Evolutionary conservation across 352 stramenopile genomes (phyloP).

Genomic region (Phytophthora melonis): DNA sequence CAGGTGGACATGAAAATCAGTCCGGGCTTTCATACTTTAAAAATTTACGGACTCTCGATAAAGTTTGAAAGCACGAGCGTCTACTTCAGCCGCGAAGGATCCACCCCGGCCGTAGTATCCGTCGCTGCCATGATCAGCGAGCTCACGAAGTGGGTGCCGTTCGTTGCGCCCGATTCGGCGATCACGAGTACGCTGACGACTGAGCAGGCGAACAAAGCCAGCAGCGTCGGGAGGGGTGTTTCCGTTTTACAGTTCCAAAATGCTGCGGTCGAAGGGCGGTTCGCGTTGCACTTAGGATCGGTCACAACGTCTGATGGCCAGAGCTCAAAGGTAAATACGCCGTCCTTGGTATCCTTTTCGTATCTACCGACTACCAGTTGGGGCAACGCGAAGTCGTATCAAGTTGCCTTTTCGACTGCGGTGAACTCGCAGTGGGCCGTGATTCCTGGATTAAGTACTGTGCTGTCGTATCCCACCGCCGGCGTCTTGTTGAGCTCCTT

Average conservation of each 20-base stretch:
- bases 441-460: conserved; percentile 43
- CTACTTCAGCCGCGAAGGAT: conserved; percentile 55
- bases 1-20: conserved; percentile 54
- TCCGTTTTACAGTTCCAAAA: conserved; percentile 56
- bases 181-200: conserved; percentile 38
- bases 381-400: conserved; percentile 29
- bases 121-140: conserved; percentile 37
- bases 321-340: conserved; percentile 50
- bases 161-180: conserved; percentile 42
- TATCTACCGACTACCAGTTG: conserved; percentile 47
- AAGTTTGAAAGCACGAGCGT: conserved; percentile 62
- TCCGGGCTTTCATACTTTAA: conserved; percentile 48
- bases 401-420: conserved; percentile 36
- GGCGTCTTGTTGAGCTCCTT: conserved; percentile 61
- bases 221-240: conserved; percentile 51
- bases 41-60: conserved; percentile 55
- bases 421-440: conserved; percentile 43
- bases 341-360: conserved; percentile 50
- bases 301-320: conserved; percentile 46
- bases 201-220: conserved; percentile 46
- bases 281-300: conserved; percentile 44
- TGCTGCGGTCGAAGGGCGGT: conserved; percentile 47
- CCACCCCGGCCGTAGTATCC: conserved; percentile 33
- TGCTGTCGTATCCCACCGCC: conserved; percentile 18
- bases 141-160: conserved; percentile 49